Evolutionary conservation across 176 grass and related monocot species (phyloP).

Genomic region (Cymbopogon citratus): DNA sequence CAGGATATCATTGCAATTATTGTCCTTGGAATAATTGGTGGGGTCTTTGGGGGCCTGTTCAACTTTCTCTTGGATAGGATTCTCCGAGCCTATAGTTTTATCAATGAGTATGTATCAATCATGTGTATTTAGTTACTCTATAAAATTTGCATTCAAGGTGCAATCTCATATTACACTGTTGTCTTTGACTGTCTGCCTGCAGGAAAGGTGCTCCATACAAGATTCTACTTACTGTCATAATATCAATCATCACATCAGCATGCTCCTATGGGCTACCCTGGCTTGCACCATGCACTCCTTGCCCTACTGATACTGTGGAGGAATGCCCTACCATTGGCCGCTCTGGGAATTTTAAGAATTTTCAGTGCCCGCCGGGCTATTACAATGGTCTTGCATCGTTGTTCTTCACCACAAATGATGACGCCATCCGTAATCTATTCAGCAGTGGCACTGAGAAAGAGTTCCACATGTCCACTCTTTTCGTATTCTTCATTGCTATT

Average conservation of each 20-base stretch:
- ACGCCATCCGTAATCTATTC: conserved; percentile 94
- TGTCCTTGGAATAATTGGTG: conserved; percentile 76
- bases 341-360: conserved; percentile 87
- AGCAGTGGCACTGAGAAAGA: conserved; percentile 66
- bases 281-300: conserved; percentile 63
- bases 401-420: conserved; percentile 93
- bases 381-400: conserved; percentile 95
- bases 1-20: conserved; percentile 68
- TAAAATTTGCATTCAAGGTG: neutral
- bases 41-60: conserved; percentile 72
- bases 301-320: conserved; percentile 44
- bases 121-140: neutral
- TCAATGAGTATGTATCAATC: conserved; percentile 68
- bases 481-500: conserved; percentile 65
- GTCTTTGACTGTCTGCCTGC: conserved; percentile 5
- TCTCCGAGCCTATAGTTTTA: conserved; percentile 73
- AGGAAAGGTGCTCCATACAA: conserved; percentile 92
- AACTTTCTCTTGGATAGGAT: conserved; percentile 82
- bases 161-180: conserved; percentile 23
- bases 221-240: conserved; percentile 68
- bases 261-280: conserved; percentile 91
- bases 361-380: conserved; percentile 73
- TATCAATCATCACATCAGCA: conserved; percentile 73
- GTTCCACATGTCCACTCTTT: conserved; percentile 66
- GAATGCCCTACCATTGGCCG: conserved; percentile 76